Conservation (phyloP, 73 alveolate genomes). For the Tetrahymena thermophila region DNA sequence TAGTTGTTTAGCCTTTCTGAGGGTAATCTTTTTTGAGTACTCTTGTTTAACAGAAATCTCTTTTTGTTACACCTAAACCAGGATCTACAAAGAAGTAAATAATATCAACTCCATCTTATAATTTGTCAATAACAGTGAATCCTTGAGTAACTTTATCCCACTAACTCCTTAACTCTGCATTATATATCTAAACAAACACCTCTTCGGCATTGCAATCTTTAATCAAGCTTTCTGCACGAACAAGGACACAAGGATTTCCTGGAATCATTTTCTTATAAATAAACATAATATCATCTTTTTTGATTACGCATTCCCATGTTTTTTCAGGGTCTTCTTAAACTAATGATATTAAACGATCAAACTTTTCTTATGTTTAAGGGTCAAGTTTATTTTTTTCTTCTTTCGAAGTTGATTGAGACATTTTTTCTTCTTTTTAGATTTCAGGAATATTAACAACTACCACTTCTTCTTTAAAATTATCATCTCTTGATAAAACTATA, state of each 20-base stretch:
- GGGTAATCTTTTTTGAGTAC: constrained; percentile 80
- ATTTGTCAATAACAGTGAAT: constrained; percentile 60
- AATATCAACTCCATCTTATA: constrained; percentile 68
- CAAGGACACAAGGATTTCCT: neutral
- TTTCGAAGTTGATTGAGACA: neutral
- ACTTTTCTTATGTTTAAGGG: neutral
- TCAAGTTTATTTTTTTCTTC: neutral
- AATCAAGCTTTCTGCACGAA: neutral
- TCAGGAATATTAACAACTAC: neutral
- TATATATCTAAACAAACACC: neutral
- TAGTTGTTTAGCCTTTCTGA: constrained; percentile 51
- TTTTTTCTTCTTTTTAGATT: neutral
- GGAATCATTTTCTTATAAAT: neutral
- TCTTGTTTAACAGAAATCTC: constrained; percentile 88
- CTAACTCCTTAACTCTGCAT: constrained; percentile 42
- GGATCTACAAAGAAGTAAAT: constrained; percentile 76
- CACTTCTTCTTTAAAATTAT: neutral
- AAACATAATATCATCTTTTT: neutral
- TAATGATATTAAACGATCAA: neutral
- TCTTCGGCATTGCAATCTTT: constrained; percentile 5
- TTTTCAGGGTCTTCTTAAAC: neutral
- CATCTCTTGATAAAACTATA: neutral
- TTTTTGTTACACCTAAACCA: constrained; percentile 65
- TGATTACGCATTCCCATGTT: neutral
- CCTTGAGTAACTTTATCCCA: constrained; percentile 68